Percentiles rank a stretch among this genome's conserved stretches.
Evolutionary conservation across 1,139 yeast species (phyloP).

Genomic region (Scheffersomyces stambukii): DNA sequence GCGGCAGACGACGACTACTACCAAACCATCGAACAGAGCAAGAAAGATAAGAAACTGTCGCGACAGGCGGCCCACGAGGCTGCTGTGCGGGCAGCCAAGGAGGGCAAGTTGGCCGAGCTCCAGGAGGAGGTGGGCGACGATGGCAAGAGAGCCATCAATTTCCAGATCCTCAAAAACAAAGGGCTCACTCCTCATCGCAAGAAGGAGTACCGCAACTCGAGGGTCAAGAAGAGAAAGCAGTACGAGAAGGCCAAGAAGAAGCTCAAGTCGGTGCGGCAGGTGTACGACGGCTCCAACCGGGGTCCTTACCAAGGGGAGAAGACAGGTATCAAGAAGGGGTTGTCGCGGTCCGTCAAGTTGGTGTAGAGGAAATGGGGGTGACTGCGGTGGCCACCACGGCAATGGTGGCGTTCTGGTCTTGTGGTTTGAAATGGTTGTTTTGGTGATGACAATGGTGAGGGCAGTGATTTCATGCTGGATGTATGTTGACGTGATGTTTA

Average conservation of each 20-base stretch:
- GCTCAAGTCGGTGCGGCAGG: constrained; percentile 84
- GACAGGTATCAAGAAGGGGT: constrained; percentile 95
- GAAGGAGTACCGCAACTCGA: constrained; percentile 90
- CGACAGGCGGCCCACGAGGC: constrained; percentile 64
- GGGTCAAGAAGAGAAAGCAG: constrained; percentile 98
- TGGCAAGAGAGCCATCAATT: constrained; percentile 93
- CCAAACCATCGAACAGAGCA: constrained; percentile 45
- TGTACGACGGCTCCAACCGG: constrained; percentile 62
- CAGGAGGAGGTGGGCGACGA: constrained; percentile 64
- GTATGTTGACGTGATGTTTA: not conserved
- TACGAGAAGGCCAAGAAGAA: constrained; percentile 94
- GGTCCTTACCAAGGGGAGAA: constrained; percentile 92
- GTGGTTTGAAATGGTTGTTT: constrained; percentile 3
- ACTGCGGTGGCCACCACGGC: not conserved
- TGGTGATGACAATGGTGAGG: constrained; percentile 2
- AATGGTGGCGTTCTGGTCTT: not conserved
- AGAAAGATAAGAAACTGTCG: constrained; percentile 43
- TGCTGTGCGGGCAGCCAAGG: constrained; percentile 78
- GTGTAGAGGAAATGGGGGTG: constrained; percentile 24
- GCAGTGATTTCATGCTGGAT: not conserved
- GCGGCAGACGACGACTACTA: constrained; percentile 48
- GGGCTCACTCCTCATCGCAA: constrained; percentile 91
- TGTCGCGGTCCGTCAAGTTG: constrained; percentile 82
- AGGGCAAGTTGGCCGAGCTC: constrained; percentile 73
- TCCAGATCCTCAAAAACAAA: constrained; percentile 89